A percentile compares a stretch with the other conserved stretches of the same genome.
Evolutionary conservation across 192 early-diverging fungal genomes (phyloP).

Genomic region (Coemansia sp.): DNA sequence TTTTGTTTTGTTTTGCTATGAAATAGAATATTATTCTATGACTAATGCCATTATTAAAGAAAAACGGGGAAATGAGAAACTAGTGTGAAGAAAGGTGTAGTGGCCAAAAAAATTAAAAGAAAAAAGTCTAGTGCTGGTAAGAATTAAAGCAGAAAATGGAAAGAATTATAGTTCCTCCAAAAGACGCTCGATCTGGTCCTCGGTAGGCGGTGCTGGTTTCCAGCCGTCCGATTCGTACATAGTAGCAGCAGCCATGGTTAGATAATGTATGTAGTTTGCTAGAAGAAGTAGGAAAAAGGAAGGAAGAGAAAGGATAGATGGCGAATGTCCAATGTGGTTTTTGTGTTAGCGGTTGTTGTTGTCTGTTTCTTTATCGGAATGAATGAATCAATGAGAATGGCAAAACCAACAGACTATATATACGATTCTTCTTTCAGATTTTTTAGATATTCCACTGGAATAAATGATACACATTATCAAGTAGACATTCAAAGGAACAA

Average conservation of each 20-base stretch:
- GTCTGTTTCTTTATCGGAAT: too few species aligned
- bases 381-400: too few species aligned
- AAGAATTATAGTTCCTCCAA: slow-evolving; percentile 10
- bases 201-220: slow-evolving; percentile 24
- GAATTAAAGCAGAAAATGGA: background rate
- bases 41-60: too few species aligned
- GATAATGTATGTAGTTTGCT: background rate
- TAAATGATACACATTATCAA: too few species aligned
- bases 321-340: too few species aligned
- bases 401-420: too few species aligned
- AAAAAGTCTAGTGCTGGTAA: background rate
- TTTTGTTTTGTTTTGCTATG: background rate
- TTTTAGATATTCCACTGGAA: background rate
- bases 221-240: background rate
- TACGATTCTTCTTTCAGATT: too few species aligned
- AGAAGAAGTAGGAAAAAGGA: too few species aligned
- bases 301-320: too few species aligned
- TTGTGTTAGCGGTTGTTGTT: too few species aligned
- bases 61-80: too few species aligned
- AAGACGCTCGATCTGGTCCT: slow-evolving; percentile 21
- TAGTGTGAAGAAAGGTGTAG: background rate
- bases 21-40: background rate
- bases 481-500: too few species aligned
- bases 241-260: slow-evolving; percentile 1
- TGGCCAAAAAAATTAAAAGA: background rate